phyloP scores from a whole-genome alignment of 805 yeast species.

The Hanseniaspora valbyensis region DNA sequence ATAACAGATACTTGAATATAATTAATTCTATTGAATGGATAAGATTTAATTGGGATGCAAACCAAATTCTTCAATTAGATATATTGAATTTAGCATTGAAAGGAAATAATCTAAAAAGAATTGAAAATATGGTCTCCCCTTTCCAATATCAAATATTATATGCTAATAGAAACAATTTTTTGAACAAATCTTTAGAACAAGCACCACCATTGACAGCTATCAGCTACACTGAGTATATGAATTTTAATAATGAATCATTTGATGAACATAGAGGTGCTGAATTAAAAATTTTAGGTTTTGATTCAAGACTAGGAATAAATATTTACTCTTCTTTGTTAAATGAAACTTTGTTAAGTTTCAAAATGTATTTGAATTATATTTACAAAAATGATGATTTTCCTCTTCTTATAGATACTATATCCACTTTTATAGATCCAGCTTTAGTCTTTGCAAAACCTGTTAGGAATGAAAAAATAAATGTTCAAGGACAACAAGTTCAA shows the following conservation, averaged over 20 bases:
- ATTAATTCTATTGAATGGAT: constrained; percentile 30
- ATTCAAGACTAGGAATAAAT: not conserved
- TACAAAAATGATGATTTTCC: constrained; percentile 12
- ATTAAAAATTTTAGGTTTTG: constrained; percentile 18
- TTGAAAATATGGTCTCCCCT: constrained; percentile 36
- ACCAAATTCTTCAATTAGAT: constrained; percentile 25
- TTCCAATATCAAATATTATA: constrained; percentile 29
- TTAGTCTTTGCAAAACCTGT: constrained; percentile 29
- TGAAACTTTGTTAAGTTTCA: constrained; percentile 12
- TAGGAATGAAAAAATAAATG: constrained; percentile 27
- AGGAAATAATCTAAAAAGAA: constrained; percentile 27
- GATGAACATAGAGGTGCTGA: constrained; percentile 24
- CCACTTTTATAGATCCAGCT: constrained; percentile 20
- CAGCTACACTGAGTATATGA: constrained; percentile 27
- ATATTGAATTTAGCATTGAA: constrained; percentile 26
- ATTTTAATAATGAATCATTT: constrained; percentile 28
- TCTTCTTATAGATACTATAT: constrained; percentile 7
- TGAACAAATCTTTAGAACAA: constrained; percentile 28
- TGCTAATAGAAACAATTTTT: constrained; percentile 23
- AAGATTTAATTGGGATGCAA: constrained; percentile 36
- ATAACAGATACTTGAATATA: constrained; percentile 19
- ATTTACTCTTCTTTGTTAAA: constrained; percentile 3
- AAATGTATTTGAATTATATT: constrained; percentile 13
- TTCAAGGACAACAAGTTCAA: constrained; percentile 26
- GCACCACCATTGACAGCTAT: constrained; percentile 31